These are phyloP conservation scores for Alternaria dauci DNA, from an alignment of 2,329 filamentous ascomycete genomes.

Conservation along the genomic window DNA sequence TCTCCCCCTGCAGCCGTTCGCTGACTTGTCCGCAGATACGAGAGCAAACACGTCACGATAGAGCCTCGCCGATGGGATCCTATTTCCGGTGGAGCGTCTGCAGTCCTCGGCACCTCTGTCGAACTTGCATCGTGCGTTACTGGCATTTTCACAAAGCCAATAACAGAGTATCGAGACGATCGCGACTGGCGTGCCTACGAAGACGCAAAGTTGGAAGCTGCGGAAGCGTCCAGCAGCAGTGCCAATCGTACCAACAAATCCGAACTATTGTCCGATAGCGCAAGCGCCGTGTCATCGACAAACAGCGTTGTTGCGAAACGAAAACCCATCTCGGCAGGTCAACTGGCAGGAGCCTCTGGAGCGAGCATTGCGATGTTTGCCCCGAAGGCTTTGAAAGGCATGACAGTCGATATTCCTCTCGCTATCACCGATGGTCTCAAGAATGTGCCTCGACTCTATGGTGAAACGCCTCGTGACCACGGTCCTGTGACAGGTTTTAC, in stretches of 20 bases:
- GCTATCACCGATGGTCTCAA: constrained; percentile 75
- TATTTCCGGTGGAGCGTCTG: constrained; percentile 69
- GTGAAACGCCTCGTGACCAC: constrained; percentile 75
- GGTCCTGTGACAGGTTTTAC: constrained; percentile 77
- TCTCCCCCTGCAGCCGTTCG: background rate
- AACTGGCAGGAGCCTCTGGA: constrained; percentile 16
- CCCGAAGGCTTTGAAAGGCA: constrained; percentile 31
- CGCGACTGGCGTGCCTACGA: background rate
- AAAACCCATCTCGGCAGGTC: constrained; percentile 3
- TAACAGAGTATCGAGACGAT: background rate
- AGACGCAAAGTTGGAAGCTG: background rate
- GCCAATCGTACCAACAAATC: background rate
- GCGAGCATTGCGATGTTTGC: constrained; percentile 22
- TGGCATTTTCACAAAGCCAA: background rate
- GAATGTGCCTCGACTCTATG: constrained; percentile 81
- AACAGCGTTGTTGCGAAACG: background rate
- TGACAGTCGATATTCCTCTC: constrained; percentile 64
- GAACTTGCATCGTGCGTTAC: constrained; percentile 62
- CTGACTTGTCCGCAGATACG: constrained; percentile 5
- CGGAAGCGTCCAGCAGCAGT: background rate
- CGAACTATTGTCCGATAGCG: background rate
- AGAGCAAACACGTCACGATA: constrained; percentile 36
- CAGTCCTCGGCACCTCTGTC: constrained; percentile 63
- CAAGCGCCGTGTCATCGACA: background rate
- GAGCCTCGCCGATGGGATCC: constrained; percentile 63